Conservation (phyloP, 495 filamentous ascomycete species). For the Hypomontagnella submonticulosa region DNA sequence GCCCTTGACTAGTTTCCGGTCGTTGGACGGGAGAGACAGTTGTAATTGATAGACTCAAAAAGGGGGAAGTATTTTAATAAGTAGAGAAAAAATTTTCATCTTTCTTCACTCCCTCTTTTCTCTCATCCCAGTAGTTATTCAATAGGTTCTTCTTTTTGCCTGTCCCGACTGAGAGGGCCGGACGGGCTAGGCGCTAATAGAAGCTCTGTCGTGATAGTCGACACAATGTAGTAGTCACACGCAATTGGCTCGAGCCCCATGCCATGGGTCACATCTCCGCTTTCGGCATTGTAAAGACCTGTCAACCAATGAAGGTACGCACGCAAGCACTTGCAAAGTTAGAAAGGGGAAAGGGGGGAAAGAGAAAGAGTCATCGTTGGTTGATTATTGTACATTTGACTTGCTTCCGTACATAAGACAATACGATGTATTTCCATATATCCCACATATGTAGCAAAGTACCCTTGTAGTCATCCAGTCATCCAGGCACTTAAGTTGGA, state of each 20-base stretch:
- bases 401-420: neutral
- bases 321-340: conserved; percentile 41
- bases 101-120: conserved; percentile 6
- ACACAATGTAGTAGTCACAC: conserved; percentile 42
- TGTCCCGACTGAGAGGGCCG: conserved; percentile 31
- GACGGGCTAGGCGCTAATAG: conserved; percentile 42
- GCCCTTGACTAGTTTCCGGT: conserved; percentile 19
- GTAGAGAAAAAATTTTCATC: conserved; percentile 21
- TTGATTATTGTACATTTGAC: conserved; percentile 35
- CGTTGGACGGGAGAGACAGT: conserved; percentile 19
- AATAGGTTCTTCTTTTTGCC: conserved; percentile 19
- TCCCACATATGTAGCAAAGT: neutral
- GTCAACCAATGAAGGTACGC: conserved; percentile 39
- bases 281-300: conserved; percentile 40
- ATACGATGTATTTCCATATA: neutral
- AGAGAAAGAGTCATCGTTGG: conserved; percentile 43
- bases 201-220: conserved; percentile 43
- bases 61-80: conserved; percentile 12
- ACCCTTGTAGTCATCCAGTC: conserved; percentile 5
- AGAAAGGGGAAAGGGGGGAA: conserved; percentile 35
- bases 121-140: conserved; percentile 10
- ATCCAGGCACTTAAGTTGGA: neutral
- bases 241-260: conserved; percentile 36
- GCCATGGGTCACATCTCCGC: conserved; percentile 42
- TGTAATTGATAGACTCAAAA: conserved; percentile 3